Base-by-base conservation (phyloP, 2,329 filamentous ascomycete species). In the Cryphonectria japonica region DNA sequence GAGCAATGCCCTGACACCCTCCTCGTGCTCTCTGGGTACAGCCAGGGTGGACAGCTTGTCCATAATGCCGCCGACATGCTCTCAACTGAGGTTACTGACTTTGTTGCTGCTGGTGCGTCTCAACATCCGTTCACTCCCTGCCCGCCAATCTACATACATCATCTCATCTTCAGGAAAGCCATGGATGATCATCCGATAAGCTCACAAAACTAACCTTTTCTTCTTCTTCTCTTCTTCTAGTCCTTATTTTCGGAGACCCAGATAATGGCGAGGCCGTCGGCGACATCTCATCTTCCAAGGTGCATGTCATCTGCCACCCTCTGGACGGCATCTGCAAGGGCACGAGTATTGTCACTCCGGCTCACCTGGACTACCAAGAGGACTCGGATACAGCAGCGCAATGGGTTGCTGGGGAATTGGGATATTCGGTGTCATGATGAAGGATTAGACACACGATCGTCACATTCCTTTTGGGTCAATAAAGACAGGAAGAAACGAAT, bases 21-120 rank as follows among this genome's bases (percentile, higher is more conserved):
- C 50, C 75, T 85, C 46, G 82, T 84, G 11, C 78, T 85, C 75
- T 78, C 80, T 7, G 83, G 83, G 7, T 85, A 78, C 41, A 76
- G 75, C 32, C 78, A 79, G 72, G 78, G 78, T 37, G 76, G 73
- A 2, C 78, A 78, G 74, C 71, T 79, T 16, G 75, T 78, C 46
- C 76, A 78, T 71, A 78, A 77, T 46, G 76, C 78, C 19, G 75
- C 75, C 9, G 63, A 65, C 14, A 3, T 74, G 34, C 70, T 79
- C 8, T 67, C 73, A n/a, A 54, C 72, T 8, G 32, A 68, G 13
- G 65, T 71, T 69, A 39, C 74, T 70, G 57, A 73, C 76, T 68
- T 73, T 52, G 64, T 73, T 6, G 67, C 71, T 9, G 71, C 71
- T 57, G 71, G 71, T 73, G 43, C 43, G 71, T 57, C n/a, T 69